Evolutionary conservation across 768 basidiomycete genomes (phyloP).

Genomic region (Boletus subcaerulescens): DNA sequence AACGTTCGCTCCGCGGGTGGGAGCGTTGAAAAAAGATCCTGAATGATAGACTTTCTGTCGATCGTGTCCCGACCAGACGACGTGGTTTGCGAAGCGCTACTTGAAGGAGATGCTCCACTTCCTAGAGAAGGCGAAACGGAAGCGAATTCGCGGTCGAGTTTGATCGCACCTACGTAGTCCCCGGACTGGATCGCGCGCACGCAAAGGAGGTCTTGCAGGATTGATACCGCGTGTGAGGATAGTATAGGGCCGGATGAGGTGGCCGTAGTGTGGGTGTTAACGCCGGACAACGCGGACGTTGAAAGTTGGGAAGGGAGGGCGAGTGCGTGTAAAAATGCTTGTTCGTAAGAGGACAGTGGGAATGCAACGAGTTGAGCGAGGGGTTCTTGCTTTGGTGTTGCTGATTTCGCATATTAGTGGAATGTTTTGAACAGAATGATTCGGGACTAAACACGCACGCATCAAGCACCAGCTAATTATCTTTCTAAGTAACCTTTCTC

Average conservation of each 20-base stretch:
- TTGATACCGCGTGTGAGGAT: slow-evolving; percentile 47
- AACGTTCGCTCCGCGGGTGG: slow-evolving; percentile 60
- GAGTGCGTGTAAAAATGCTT: slow-evolving; percentile 51
- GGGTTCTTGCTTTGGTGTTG: slow-evolving; percentile 54
- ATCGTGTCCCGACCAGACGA: slow-evolving; percentile 21
- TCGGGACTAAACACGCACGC: slow-evolving; percentile 45
- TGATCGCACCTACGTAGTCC: slow-evolving; percentile 68
- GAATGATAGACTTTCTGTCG: slow-evolving; percentile 67
- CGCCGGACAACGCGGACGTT: slow-evolving; percentile 13
- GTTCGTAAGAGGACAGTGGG: slow-evolving; percentile 66
- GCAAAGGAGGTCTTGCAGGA: slow-evolving; percentile 75
- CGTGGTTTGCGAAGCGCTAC: slow-evolving; percentile 26
- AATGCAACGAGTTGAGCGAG: slow-evolving; percentile 62
- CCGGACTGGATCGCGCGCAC: slow-evolving; percentile 74
- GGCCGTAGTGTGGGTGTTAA: background rate
- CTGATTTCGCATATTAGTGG: slow-evolving; percentile 32
- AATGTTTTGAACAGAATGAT: background rate
- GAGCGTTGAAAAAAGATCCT: slow-evolving; percentile 63
- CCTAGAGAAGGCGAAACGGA: slow-evolving; percentile 35
- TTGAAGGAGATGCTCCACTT: slow-evolving; percentile 6
- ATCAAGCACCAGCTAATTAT: slow-evolving; percentile 66
- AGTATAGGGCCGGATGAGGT: slow-evolving; percentile 21
- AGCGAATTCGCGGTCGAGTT: slow-evolving; percentile 64
- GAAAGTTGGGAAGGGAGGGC: slow-evolving; percentile 48
- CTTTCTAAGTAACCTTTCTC: slow-evolving; percentile 53